phyloP scores from a whole-genome alignment of 129 eudicot species.

The Flaveria brownii region DNA sequence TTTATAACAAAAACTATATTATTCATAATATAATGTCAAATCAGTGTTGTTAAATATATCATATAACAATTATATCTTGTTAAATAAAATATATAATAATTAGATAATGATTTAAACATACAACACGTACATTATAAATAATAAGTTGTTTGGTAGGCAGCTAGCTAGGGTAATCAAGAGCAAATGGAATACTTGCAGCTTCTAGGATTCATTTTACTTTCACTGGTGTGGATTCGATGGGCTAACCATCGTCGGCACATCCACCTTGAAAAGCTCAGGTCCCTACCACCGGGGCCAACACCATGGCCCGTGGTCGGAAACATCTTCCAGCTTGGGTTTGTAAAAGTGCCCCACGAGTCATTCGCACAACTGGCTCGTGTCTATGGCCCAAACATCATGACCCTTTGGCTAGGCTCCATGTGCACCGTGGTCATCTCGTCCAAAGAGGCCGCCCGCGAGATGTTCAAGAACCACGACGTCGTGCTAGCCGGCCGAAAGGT shows the following conservation, averaged over 20 bases:
- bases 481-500: constrained; percentile 58
- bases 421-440: constrained; percentile 68
- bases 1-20: no score
- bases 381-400: constrained; percentile 63
- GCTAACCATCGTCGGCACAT: constrained; percentile 10
- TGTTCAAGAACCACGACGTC: constrained; percentile 62
- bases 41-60: no score
- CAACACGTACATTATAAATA: no score
- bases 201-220: not conserved
- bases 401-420: constrained; percentile 75
- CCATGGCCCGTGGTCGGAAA: constrained; percentile 70
- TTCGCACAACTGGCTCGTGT: constrained; percentile 48
- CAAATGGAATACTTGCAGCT: no score
- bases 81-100: no score
- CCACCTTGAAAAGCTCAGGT: constrained; percentile 12
- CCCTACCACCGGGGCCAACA: constrained; percentile 69
- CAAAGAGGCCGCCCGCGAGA: constrained; percentile 54
- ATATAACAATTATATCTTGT: no score
- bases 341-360: constrained; percentile 52
- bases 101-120: no score
- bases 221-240: constrained; percentile 38
- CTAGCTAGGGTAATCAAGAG: no score
- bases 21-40: no score
- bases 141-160: no score
- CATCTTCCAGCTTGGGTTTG: constrained; percentile 50